Evolutionary conservation across 495 filamentous ascomycete genomes (phyloP), one percentile per base, ranked within the genome.

Genomic region (Penicillium crystallinum): DNA sequence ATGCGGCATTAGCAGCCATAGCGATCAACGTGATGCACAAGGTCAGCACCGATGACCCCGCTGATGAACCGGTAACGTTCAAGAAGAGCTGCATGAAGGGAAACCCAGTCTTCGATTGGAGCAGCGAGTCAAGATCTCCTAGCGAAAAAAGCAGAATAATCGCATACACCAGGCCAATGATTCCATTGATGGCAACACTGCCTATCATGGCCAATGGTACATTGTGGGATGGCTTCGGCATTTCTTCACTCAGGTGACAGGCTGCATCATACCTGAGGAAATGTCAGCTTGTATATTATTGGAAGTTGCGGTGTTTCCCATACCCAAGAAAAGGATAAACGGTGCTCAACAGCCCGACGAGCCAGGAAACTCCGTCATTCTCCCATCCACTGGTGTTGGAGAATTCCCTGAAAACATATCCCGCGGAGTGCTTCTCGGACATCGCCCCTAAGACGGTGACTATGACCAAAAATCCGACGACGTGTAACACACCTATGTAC

Each of bases 1-100:
- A 46, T 11, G 59, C 59, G 6, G 59, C 53, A 36, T 63, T 63
- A 5, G 59, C 59, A 18, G 59, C 59, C 14, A 49, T 25, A 0
- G 59, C 59, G 4, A 63, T 47, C 18, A 59, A n/a, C 2, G 49
- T 59, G 18, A 63, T 48, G 14, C 49, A 57, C 4, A 63, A 25
- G 3, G 59, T 35, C 27, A 63, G 51, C 1, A 70, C 59, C 1
- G 69, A 70, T 0, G 74, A 71, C 3, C 68, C 76, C 8, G 60
- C 60, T 6, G 53, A 54, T 2, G 66, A 71, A 23, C 58, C 50
- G 1, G 70, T 71, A 5, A 68, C 66, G 11, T 63, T 63, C 3
- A 63, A 43, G 21, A 63, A 77, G 14, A 81, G 70, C 42, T 76
- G 61, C 45, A 82, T 74, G 36, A 77, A 77, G 0, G 77, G 76